These are phyloP conservation scores for Fennellomyces sp. DNA, from an alignment of 371 early-diverging fungal species.

Conservation along the genomic window DNA sequence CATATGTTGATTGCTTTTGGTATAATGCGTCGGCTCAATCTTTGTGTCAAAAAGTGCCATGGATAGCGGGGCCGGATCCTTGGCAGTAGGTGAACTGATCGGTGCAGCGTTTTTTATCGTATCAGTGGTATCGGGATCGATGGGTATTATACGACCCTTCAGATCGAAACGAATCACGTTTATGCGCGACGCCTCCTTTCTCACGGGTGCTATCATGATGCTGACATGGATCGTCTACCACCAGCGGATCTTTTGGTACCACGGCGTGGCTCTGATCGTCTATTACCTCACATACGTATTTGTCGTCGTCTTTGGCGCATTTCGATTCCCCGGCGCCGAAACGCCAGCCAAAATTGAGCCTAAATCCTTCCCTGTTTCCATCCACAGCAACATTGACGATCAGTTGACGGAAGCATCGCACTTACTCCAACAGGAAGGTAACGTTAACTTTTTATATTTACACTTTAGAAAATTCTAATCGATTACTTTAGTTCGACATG, in stretches of 20 bases:
- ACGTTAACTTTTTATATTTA: slow-evolving; percentile 1
- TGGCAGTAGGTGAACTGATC: slow-evolving; percentile 83
- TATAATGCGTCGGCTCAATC: not conserved
- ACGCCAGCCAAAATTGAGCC: slow-evolving; percentile 26
- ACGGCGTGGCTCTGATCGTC: slow-evolving; percentile 54
- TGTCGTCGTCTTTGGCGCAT: slow-evolving; percentile 50
- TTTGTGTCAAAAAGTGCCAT: slow-evolving; percentile 56
- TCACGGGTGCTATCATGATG: slow-evolving; percentile 68
- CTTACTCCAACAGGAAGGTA: slow-evolving; percentile 19
- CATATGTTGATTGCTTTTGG: too few relatives aligned
- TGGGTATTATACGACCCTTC: slow-evolving; percentile 72
- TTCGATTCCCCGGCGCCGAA: slow-evolving; percentile 31
- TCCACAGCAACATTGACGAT: slow-evolving; percentile 24
- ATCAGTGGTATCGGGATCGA: slow-evolving; percentile 74
- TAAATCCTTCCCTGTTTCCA: slow-evolving; percentile 23
- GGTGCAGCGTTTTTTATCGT: slow-evolving; percentile 81
- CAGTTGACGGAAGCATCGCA: slow-evolving; percentile 31
- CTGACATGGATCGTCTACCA: slow-evolving; percentile 64
- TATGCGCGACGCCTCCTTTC: slow-evolving; percentile 74
- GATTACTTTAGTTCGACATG: not conserved
- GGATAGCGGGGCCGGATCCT: slow-evolving; percentile 68
- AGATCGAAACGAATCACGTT: slow-evolving; percentile 65
- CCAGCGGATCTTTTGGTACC: slow-evolving; percentile 61
- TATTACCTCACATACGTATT: slow-evolving; percentile 62
- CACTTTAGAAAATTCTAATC: not conserved